A percentile compares a stretch with the other conserved stretches of the same genome.
phyloP scores from a whole-genome alignment of 345 rosid genomes.

The Eucalyptus viminalis region DNA sequence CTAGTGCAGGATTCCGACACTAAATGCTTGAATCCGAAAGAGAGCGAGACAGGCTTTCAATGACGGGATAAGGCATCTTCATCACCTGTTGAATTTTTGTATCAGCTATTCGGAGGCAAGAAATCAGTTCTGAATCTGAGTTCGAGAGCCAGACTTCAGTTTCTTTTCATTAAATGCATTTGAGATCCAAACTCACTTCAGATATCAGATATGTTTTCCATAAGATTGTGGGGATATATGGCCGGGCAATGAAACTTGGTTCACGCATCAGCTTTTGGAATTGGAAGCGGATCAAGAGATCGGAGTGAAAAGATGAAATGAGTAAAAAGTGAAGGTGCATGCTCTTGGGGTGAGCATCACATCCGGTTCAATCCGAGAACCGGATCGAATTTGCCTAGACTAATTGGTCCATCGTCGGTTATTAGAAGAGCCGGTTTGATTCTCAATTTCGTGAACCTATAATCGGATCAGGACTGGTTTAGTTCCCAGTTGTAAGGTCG shows the following conservation, averaged over 20 bases:
- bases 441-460: not conserved
- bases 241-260: not conserved
- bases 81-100: not conserved
- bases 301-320: not conserved
- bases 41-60: not conserved
- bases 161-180: not conserved
- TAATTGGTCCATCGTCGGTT: not conserved
- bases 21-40: not conserved
- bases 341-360: too few relatives aligned
- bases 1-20: not conserved
- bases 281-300: not conserved
- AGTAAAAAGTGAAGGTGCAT: not conserved
- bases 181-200: not conserved
- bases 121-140: not conserved
- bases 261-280: not conserved
- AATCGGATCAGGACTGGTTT: rapidly evolving
- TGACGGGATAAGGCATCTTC: not conserved
- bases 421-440: not conserved
- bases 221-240: not conserved
- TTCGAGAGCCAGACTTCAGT: not conserved
- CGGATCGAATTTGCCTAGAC: not conserved
- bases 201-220: not conserved
- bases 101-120: not conserved
- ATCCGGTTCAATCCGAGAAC: not conserved
- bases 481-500: rapidly evolving